phyloP scores from a whole-genome alignment of 2,329 filamentous ascomycete species.

The Hypoxylon sp. region DNA sequence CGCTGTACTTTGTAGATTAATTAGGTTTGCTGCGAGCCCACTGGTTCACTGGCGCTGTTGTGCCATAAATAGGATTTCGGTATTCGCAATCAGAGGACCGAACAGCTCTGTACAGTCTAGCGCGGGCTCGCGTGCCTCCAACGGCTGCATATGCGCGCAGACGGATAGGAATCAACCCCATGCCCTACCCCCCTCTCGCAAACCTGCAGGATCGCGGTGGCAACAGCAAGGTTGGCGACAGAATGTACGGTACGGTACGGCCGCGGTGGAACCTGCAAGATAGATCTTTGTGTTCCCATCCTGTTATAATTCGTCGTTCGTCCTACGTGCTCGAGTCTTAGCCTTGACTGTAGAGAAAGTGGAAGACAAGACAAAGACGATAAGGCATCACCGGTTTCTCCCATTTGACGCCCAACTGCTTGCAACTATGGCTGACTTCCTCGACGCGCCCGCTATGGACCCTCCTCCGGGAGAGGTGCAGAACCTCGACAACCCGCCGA shows the following conservation, averaged over 20 bases:
- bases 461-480: constrained; percentile 3
- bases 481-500: constrained; percentile 17
- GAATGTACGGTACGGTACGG: no score
- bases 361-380: no score
- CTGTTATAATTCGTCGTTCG: not conserved
- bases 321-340: not conserved
- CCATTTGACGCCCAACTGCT: no score
- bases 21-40: not conserved
- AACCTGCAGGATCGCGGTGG: not conserved
- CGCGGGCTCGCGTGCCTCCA: not conserved
- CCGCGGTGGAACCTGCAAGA: not conserved
- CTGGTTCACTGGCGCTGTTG: not conserved
- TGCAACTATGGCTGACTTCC: not conserved
- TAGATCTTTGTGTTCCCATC: not conserved
- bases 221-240: not conserved
- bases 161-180: not conserved
- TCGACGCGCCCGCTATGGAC: constrained; percentile 1
- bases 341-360: not conserved
- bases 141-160: not conserved
- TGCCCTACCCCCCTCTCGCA: no score
- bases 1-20: not conserved
- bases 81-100: no score
- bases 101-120: no score
- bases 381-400: no score
- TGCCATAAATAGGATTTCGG: no score